These are phyloP conservation scores for Pseudogymnoascus sp. DNA, from an alignment of 2,329 filamentous ascomycete genomes.

Conservation along the genomic window DNA sequence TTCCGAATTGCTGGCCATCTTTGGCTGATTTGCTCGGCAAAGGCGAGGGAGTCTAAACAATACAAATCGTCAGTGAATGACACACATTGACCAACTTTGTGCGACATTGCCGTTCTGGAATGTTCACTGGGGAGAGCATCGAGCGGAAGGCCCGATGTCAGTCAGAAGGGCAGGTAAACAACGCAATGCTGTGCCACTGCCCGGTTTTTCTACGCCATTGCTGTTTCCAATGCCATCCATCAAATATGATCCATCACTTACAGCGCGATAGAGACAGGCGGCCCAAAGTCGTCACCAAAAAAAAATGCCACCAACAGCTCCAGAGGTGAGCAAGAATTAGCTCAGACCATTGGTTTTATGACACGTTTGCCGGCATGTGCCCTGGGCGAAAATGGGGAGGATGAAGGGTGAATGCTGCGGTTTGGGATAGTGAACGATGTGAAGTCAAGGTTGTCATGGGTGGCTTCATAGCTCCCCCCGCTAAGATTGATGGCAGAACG, in stretches of 20 bases:
- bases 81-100: neutral
- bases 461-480: conserved; percentile 1
- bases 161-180: neutral
- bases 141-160: conserved; percentile 1
- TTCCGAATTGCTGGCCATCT: conserved; percentile 8
- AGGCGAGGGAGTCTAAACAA: conserved; percentile 6
- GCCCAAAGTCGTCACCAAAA: neutral
- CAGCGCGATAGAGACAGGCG: neutral
- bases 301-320: conserved; percentile 3
- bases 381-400: neutral
- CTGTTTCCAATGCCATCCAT: neutral
- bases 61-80: conserved; percentile 10
- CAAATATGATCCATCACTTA: conserved; percentile 7
- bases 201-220: neutral
- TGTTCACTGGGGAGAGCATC: conserved; percentile 6
- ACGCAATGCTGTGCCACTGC: conserved; percentile 5
- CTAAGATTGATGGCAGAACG: neutral
- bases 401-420: neutral
- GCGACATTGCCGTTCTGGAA: conserved; percentile 9
- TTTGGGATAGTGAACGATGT: conserved; percentile 5
- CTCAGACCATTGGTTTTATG: conserved; percentile 11
- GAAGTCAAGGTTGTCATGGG: conserved; percentile 11
- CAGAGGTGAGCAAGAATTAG: conserved; percentile 3
- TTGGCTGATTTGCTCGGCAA: conserved; percentile 1
- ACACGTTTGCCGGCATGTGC: conserved; percentile 2